Evolutionary conservation across 345 rosid species (phyloP).

Genomic region (Camelina neglecta): DNA sequence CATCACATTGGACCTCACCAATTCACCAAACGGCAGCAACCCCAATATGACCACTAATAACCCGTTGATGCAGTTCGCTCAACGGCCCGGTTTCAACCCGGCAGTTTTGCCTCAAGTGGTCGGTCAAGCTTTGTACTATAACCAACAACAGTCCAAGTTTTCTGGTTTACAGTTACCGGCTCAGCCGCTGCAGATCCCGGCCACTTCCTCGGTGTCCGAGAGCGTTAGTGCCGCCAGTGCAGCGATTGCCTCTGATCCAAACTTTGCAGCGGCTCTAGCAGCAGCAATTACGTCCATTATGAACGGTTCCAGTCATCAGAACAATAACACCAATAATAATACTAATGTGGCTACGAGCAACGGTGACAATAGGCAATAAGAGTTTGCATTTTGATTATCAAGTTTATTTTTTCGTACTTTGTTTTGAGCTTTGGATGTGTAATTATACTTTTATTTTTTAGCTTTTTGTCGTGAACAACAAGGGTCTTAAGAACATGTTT

Average conservation of each 20-base stretch:
- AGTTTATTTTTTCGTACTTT: conserved; percentile 8
- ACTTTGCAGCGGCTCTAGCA: conserved; percentile 91
- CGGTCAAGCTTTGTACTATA: conserved; percentile 69
- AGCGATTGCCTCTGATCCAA: conserved; percentile 92
- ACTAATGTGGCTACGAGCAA: conserved; percentile 41
- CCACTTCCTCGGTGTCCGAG: conserved; percentile 53
- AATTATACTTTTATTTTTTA: conserved; percentile 23
- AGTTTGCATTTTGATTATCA: conserved; percentile 17
- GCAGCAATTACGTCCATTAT: conserved; percentile 95
- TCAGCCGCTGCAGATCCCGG: conserved; percentile 40
- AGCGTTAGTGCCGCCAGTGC: conserved; percentile 61
- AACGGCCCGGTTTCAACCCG: conserved; percentile 43
- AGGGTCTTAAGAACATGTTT: conserved; percentile 33
- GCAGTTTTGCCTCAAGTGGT: conserved; percentile 58
- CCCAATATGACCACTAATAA: conserved; percentile 44
- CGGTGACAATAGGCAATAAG: conserved; percentile 43
- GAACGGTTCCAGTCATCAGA: conserved; percentile 49
- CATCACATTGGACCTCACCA: conserved; percentile 87
- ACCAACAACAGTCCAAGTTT: conserved; percentile 74
- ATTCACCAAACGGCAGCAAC: conserved; percentile 46
- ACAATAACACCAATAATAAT: conserved; percentile 35
- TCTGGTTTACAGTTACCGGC: conserved; percentile 80
- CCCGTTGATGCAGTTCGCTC: conserved; percentile 45
- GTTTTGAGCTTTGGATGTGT: conserved; percentile 38
- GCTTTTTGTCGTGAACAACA: conserved; percentile 27